These are phyloP conservation scores for Zelopaecilomyces penicillatus DNA, from an alignment of 2,329 filamentous ascomycete genomes.

Conservation along the genomic window DNA sequence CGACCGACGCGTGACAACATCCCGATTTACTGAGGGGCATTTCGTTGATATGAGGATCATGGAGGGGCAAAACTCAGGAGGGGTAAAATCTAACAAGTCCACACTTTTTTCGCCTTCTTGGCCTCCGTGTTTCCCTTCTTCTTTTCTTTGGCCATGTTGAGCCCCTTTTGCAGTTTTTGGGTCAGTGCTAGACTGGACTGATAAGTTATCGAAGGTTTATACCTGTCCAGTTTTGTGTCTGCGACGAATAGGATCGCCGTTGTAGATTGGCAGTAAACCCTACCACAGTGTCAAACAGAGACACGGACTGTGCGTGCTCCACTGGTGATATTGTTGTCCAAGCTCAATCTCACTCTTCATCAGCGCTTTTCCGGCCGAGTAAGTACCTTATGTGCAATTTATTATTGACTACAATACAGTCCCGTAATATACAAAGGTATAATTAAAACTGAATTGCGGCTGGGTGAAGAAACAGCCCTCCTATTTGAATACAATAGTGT, in stretches of 20 bases:
- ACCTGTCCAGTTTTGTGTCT: no score
- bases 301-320: constrained; percentile 1
- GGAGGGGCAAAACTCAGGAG: constrained; percentile 10
- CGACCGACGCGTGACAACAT: background rate
- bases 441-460: no score
- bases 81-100: constrained; percentile 3
- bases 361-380: no score
- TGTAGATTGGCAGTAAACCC: background rate
- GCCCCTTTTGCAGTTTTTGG: constrained; percentile 6
- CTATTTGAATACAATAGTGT: no score
- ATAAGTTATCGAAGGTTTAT: no score
- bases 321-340: no score
- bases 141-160: constrained; percentile 43
- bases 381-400: no score
- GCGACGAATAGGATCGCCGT: no score
- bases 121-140: constrained; percentile 36
- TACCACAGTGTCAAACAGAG: constrained; percentile 3
- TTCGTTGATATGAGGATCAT: constrained; percentile 9
- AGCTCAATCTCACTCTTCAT: no score
- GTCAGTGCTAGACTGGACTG: background rate
- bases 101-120: constrained; percentile 44
- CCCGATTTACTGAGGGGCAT: constrained; percentile 1
- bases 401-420: no score
- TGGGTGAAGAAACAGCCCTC: no score
- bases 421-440: no score